Conservation (phyloP, 345 rosid genomes). For the Hevea brasiliensis region DNA sequence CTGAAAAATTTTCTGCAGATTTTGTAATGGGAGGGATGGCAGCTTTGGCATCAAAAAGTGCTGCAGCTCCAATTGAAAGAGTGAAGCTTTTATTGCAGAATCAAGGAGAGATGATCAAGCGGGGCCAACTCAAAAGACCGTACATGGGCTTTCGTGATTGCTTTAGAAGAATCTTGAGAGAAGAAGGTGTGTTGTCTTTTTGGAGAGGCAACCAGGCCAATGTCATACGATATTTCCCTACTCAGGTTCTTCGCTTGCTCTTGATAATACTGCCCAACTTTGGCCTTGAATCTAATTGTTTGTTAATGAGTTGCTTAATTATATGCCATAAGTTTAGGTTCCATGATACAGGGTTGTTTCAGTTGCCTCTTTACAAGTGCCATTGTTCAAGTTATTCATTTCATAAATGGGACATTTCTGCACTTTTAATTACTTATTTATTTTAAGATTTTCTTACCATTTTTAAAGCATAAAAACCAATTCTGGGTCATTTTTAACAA, state of each 20-base stretch:
- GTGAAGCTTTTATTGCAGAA: slow-evolving; percentile 92
- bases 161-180: slow-evolving; percentile 66
- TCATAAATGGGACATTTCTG: no score
- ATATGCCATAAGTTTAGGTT: not conserved
- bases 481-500: not conserved
- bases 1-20: slow-evolving; percentile 72
- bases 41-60: slow-evolving; percentile 69
- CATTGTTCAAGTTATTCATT: not conserved
- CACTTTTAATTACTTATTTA: no score
- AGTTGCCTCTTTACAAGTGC: not conserved
- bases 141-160: slow-evolving; percentile 67
- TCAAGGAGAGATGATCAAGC: slow-evolving; percentile 86
- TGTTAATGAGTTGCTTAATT: not conserved
- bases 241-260: slow-evolving; percentile 54
- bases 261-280: not conserved
- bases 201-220: slow-evolving; percentile 99
- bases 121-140: slow-evolving; percentile 66
- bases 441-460: not conserved
- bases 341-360: not conserved
- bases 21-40: slow-evolving; percentile 80
- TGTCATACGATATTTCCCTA: slow-evolving; percentile 85
- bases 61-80: slow-evolving; percentile 91
- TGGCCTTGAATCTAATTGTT: not conserved
- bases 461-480: not conserved
- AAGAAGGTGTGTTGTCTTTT: slow-evolving; percentile 77